These are phyloP conservation scores for Aspergillus caelatus DNA, from an alignment of 2,329 filamentous ascomycete genomes.

Conservation along the genomic window DNA sequence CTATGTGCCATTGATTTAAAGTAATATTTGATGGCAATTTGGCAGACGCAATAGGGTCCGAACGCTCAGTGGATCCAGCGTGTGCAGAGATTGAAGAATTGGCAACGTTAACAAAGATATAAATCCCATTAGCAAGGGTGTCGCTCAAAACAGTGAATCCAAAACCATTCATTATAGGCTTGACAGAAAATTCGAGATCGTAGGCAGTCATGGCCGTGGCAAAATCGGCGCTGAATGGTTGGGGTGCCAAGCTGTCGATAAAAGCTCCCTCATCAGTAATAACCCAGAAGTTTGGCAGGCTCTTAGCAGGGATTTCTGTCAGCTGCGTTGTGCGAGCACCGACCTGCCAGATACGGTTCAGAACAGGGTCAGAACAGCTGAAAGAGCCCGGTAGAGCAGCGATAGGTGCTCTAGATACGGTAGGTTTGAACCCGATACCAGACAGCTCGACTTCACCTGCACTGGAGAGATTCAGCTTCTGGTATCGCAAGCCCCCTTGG, in stretches of 20 bases:
- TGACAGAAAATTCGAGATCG: slow-evolving; percentile 16
- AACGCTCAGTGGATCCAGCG: no score
- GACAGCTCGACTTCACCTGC: slow-evolving; percentile 29
- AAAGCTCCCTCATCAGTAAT: slow-evolving; percentile 17
- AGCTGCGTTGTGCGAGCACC: slow-evolving; percentile 19
- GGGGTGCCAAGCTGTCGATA: no score
- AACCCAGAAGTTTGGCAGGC: slow-evolving; percentile 16
- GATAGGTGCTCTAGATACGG: slow-evolving; percentile 19
- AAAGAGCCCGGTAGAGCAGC: slow-evolving; percentile 15
- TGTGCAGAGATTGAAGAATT: no score
- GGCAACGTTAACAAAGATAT: no score
- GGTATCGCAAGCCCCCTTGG: slow-evolving; percentile 42
- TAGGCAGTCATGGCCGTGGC: slow-evolving; percentile 12
- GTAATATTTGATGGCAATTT: no score
- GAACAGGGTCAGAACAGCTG: slow-evolving; percentile 15
- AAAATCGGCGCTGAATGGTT: no score
- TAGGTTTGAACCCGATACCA: slow-evolving; percentile 31
- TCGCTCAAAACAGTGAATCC: no score
- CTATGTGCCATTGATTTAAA: no score
- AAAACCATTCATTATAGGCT: slow-evolving; percentile 22
- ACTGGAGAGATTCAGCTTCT: slow-evolving; percentile 40
- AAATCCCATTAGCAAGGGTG: no score
- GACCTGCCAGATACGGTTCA: slow-evolving; percentile 16
- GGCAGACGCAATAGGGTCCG: no score
- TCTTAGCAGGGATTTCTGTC: slow-evolving; percentile 15